Base-by-base conservation (phyloP, 176 grass and related monocot species). In the Eremochloa ophiuroides region DNA sequence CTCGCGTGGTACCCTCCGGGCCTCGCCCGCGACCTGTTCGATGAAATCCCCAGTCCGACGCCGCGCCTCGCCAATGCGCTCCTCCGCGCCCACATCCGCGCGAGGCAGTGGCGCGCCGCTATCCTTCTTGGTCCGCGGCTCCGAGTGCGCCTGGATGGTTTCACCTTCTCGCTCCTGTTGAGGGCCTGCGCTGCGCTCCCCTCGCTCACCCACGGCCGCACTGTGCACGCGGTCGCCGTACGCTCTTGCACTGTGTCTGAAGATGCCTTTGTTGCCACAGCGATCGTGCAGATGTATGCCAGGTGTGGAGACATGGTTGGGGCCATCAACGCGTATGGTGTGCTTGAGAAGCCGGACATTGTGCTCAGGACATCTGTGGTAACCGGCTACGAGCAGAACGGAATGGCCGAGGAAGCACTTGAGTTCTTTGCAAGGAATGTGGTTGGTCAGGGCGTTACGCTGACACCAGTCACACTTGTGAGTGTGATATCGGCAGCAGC, bases 211-310 rank as follows among this genome's bases (percentile, higher is more conserved):
- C 75, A 76, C 12, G 90, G 90, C 81, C 80, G 86, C 23, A 59
- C 87, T 5, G 82, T 92, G 43, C 93, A 92, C 42, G 75, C 81
- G 7, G 71, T 73, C 34, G 84, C 83, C 16, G 29, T 92, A 53
- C 88, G 83, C 44, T 85, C 68, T 71, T 48, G 31, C 30, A 29
- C 62, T 1, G 82, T 70, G 3, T 56, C 50, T 33, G 51, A 80
- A 1, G 93, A 95, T 60, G 73, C 88, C 33, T 95, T 95, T 68
- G 93, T 95, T 0, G 78, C 85, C 25, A 71, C 87, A 1, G 78
- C 90, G 22, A 78, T 90, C 9, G 93, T 88, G 29, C 90, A 88
- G 82, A 83, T 93, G 84, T 96, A 93, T 43, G 66, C 90, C 27
- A 86, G 79, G 40, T 82, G 82, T 38, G 76, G 85, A 18, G 82